Base-by-base conservation (phyloP, 768 basidiomycete species). In the Podaxis pistillaris region DNA sequence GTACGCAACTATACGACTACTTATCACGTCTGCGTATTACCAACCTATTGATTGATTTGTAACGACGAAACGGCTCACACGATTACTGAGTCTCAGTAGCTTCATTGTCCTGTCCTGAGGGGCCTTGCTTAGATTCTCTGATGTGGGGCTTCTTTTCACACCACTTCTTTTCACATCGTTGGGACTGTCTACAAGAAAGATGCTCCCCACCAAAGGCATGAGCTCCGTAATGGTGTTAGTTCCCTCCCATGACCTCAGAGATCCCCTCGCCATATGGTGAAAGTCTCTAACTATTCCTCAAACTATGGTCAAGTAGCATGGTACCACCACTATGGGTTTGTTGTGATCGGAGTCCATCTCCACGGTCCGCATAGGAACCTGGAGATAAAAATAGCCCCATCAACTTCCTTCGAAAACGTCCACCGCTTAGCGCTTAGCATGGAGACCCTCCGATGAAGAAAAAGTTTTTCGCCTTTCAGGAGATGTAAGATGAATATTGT, bases 401-500 rank as follows among this genome's bases (percentile, higher is more conserved):
- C 56, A 57, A 13, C 13, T 28, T 57, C 41, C n/a, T 17, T 2
- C 2, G 24, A 44, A 41, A 2, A 56, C n/a, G 19, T 24, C 7
- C 19, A 57, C 11, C 13, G 15, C 26, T 30, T 28, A 26, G 13
- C 13, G 8, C 12, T 24, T 24, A 24, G 26, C 24, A 33, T n/a
- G 17, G 6, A 24, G 38, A 22, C 13, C 55, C 19, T 17, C 17
- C 24, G 40, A 28, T 62, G 47, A 55, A 56, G 24, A 62, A 62
- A 62, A 62, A 60, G 12, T 51, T 62, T 62, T 62, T 62, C 33
- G 8, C 37, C 59, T 22, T 60, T 36, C 17, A 33, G 37, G 33
- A 33, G 33, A 33, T 33, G 44, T 41, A 44, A n/a, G 55, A 28
- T 5, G 7, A 17, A 44, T 26, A 13, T 11, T 7, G 51, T 30